Evolutionary conservation across 2,329 filamentous ascomycete species (phyloP), one percentile per base, ranked within the genome.

Genomic region (Calonectria crousiana): DNA sequence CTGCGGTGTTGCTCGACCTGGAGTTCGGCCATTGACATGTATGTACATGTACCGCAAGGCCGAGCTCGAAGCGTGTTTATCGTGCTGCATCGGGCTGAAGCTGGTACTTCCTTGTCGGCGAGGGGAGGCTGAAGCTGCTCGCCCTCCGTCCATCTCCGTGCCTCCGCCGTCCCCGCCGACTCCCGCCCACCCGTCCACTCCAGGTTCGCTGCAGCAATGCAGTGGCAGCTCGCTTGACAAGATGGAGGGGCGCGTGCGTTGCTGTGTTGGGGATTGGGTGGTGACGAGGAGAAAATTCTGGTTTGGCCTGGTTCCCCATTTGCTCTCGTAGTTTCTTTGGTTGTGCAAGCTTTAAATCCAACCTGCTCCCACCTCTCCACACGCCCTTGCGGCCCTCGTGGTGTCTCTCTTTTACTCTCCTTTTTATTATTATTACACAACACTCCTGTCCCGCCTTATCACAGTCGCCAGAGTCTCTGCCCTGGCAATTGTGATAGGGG

Each of bases 291-390:
- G 41, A 60, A 34, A 60, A 60, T 38, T 60, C 36, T 60, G 32
- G 56, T 36, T 58, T 58, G 32, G n/a, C n/a, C 36, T 38, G 56
- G 56, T 38, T 34, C 20, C 20, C 67, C 47, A 70, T 76, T 71
- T 58, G 60, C 51, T 47, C 44, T 47, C 44, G 44, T 47, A 47
- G 44, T 23, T 47, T 47, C 44, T 47, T 23, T 47, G 44, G 44
- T 47, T n/a, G 44, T 47, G 44, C 44, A 47, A 51, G 73, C 28
- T 76, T 80, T 78, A 75, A 79, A 80, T 79, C 71, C 74, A 74
- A 75, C 73, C 62, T 58, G 72, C 34, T 20, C 72, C 77, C 75
- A 71, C 75, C 41, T 67, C 47, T 73, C 67, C 62, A 71, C 68
- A 66, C 75, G 64, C 73, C 67, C 58, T 34, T 49, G 67, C 66